Base-by-base conservation (phyloP, 2,329 filamentous ascomycete species). In the Fusarium clavum region DNA sequence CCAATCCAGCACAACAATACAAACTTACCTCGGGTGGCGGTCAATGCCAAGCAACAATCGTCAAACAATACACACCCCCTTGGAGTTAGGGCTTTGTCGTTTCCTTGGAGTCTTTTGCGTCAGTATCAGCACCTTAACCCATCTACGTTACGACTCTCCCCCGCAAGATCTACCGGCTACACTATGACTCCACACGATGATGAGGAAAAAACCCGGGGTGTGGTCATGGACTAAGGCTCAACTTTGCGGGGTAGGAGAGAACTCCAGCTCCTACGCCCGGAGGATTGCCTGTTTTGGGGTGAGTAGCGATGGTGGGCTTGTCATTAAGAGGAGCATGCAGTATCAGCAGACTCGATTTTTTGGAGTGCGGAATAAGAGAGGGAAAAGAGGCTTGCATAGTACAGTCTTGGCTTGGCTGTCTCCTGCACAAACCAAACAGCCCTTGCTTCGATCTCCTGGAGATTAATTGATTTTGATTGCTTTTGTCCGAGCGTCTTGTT, bases 21-120 rank as follows among this genome's bases (percentile, higher is more conserved):
- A 38, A 55, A 57, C 56, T 66, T 75, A 58, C 74, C 74, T 74
- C 71, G 74, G 74, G 67, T 75, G 72, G 70, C 71, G 73, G 70
- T 40, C 58, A 46, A 60, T 38, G 63, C 63, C 64, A 57, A 67
- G 57, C 13, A 60, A 29, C n/a, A 52, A n/a, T 30, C 40, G 46
- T 18, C 32, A 52, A 40, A 41, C 43, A 54, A 40, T 57, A 25
- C 52, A 60, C 49, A 52, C 62, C 57, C 54, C 45, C 13, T 32
- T 32, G 29, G 34, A 38, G 20, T 34, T 51, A 38, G 47, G 47
- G 47, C 47, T 25, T 38, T 25, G 16, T 30, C 18, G 27, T 38
- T 34, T 30, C 30, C 25, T 52, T 53, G n/a, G 24, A 29, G 14
- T 24, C 13, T 22, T 34, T 24, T 53, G 38, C 49, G 53, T 57